Evolutionary conservation across 2,329 filamentous ascomycete genomes (phyloP).

Genomic region (Delphinella strobiligena): DNA sequence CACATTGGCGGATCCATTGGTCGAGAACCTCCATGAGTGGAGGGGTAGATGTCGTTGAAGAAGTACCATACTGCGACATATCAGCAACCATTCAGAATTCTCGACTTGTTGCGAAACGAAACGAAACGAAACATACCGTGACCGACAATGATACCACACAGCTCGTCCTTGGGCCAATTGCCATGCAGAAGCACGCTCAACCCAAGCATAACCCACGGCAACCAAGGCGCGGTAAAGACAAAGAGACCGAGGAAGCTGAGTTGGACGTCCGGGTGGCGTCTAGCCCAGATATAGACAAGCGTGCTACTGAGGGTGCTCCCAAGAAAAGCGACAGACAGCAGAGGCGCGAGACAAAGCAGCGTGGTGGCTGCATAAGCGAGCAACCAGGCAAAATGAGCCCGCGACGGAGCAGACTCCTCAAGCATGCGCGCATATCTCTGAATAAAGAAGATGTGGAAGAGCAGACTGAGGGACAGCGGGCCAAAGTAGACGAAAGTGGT

Average conservation of each 20-base stretch:
- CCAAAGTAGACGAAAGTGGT: conserved; percentile 98
- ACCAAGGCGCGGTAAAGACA: conserved; percentile 84
- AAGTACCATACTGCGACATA: conserved; percentile 70
- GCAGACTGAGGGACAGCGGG: conserved; percentile 79
- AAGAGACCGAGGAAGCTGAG: conserved; percentile 71
- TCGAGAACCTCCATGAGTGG: conserved; percentile 69
- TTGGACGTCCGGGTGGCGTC: conserved; percentile 82
- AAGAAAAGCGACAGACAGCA: conserved; percentile 85
- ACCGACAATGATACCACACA: conserved; percentile 87
- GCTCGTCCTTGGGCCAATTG: conserved; percentile 84
- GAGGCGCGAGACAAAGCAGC: conserved; percentile 68
- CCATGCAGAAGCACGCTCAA: conserved; percentile 90
- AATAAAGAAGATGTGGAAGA: conserved; percentile 98
- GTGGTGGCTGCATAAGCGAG: conserved; percentile 72
- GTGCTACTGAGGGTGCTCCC: conserved; percentile 89
- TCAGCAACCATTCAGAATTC: conserved; percentile 7
- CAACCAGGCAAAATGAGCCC: conserved; percentile 91
- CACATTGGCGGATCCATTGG: conserved; percentile 81
- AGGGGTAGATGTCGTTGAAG: conserved; percentile 92
- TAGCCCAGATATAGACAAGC: conserved; percentile 94
- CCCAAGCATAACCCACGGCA: conserved; percentile 90
- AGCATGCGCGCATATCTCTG: conserved; percentile 91
- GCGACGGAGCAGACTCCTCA: conserved; percentile 87
- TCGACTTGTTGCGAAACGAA: not conserved
- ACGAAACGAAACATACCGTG: conserved; percentile 42